phyloP scores from a whole-genome alignment of 805 yeast species.

The Ogataea chonburiensis region DNA sequence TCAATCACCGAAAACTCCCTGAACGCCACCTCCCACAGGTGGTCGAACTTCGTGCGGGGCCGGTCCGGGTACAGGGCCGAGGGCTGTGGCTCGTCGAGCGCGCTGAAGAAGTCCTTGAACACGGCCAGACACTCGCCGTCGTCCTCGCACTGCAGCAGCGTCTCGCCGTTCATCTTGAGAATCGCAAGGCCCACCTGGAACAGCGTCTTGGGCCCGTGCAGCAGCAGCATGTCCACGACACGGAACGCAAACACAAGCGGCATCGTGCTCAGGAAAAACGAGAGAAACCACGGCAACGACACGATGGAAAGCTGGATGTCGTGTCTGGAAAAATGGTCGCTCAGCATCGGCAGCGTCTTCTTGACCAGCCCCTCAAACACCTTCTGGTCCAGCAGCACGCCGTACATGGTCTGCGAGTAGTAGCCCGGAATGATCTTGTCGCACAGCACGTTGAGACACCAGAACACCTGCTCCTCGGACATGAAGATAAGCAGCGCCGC shows the following conservation, averaged over 20 bases:
- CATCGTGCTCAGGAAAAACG: constrained; percentile 87
- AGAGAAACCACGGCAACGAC: constrained; percentile 94
- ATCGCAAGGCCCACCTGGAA: constrained; percentile 94
- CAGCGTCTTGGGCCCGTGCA: constrained; percentile 83
- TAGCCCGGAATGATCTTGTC: constrained; percentile 91
- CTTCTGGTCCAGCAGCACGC: constrained; percentile 88
- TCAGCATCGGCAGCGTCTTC: constrained; percentile 82
- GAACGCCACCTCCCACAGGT: constrained; percentile 85
- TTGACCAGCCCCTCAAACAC: constrained; percentile 90
- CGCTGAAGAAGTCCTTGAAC: constrained; percentile 75
- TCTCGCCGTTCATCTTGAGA: constrained; percentile 85
- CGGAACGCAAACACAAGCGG: constrained; percentile 92
- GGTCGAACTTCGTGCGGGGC: constrained; percentile 81
- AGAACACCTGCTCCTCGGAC: constrained; percentile 97
- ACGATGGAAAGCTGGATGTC: constrained; percentile 93
- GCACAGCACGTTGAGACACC: constrained; percentile 82
- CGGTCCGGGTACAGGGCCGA: constrained; percentile 62
- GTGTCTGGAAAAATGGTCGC: constrained; percentile 73
- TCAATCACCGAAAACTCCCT: constrained; percentile 82
- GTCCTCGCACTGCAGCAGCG: constrained; percentile 73
- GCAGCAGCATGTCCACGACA: constrained; percentile 83
- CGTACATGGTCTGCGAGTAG: constrained; percentile 96
- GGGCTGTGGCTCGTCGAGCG: constrained; percentile 75
- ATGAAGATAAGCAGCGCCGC: constrained; percentile 78
- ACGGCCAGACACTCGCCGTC: constrained; percentile 90